phyloP scores from a whole-genome alignment of 805 yeast genomes.

The Saturnispora mendoncae region DNA sequence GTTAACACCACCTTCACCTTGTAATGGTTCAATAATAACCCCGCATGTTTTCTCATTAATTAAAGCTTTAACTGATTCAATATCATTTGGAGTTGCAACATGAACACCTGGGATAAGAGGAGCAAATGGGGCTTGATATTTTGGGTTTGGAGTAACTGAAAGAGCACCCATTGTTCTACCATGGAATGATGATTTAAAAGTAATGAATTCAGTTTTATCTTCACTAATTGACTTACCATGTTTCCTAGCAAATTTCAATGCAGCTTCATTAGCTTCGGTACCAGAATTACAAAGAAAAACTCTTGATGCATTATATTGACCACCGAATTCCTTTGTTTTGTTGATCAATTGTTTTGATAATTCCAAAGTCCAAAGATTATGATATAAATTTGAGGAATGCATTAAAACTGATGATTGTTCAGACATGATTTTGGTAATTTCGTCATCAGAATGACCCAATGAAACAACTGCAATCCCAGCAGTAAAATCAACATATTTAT shows the following conservation, averaged over 20 bases:
- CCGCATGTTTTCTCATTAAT: slow-evolving; percentile 70
- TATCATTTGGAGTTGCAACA: slow-evolving; percentile 54
- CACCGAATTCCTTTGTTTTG: slow-evolving; percentile 62
- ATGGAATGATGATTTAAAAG: slow-evolving; percentile 88
- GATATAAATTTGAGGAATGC: slow-evolving; percentile 81
- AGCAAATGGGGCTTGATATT: slow-evolving; percentile 84
- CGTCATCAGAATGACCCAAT: slow-evolving; percentile 77
- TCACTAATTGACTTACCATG: slow-evolving; percentile 51
- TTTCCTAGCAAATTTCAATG: slow-evolving; percentile 63
- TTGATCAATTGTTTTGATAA: slow-evolving; percentile 63
- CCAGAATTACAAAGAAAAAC: slow-evolving; percentile 60
- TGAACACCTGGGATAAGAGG: slow-evolving; percentile 88
- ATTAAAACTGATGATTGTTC: slow-evolving; percentile 68
- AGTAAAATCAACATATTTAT: slow-evolving; percentile 78
- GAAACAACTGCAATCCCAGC: slow-evolving; percentile 98
- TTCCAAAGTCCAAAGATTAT: slow-evolving; percentile 76
- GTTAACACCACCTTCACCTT: slow-evolving; percentile 95
- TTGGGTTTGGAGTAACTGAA: slow-evolving; percentile 85
- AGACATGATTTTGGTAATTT: slow-evolving; percentile 57
- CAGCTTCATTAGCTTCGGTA: slow-evolving; percentile 35
- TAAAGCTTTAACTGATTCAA: slow-evolving; percentile 46
- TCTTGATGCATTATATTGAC: slow-evolving; percentile 69
- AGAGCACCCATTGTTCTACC: slow-evolving; percentile 94
- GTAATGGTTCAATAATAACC: slow-evolving; percentile 92
- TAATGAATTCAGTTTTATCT: slow-evolving; percentile 64